Evolutionary conservation across 805 yeast genomes (phyloP), one percentile per base, ranked within the genome.

Genomic region (Teunomyces aglyptinius): DNA sequence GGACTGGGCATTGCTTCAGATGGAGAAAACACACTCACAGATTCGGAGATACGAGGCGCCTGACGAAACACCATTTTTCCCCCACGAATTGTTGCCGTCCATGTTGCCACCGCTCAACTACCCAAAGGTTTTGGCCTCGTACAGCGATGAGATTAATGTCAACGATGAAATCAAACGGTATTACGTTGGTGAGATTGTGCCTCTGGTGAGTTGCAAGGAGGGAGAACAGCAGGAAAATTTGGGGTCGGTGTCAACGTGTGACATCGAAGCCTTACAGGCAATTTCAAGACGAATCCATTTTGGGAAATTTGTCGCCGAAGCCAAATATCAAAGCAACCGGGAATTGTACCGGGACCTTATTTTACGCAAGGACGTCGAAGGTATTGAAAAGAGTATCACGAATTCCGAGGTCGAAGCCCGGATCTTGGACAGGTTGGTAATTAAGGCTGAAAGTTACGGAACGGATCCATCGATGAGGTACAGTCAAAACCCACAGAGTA

Each of bases 281-380:
- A 69, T 94, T 38, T 86, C 96, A 6, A 77, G 99, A 58, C 78
- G 99, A 62, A 89, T 94, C 55, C 99, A 94, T 68, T 94, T 92
- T 68, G 99, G 99, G 42, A 88, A 87, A 67, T 94, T 92, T 73
- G 99, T 94, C 7, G 99, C 99, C 4, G 99, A 94, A 64, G 86
- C 96, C 38, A 94, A 94, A 67, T 94, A 82, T 65, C 83, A 76
- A 57, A 70, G 74, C 22, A 94, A 91, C 50, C 76, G 72, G 29
- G 87, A 79, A 42, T 65, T 64, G 43, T 89, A 83, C 70, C 80
- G 80, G 1, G 68, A 76, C 54, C 68, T 90, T 55, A 94, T 94
- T 55, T 62, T 70, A 51, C 79, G 75, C 0, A 76, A 72, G 47
- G 96, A 94, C 61, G 68, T 80, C 5, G 70, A 72, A 10, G 96